Percentiles rank a stretch among this genome's conserved stretches.
phyloP scores from a whole-genome alignment of 176 grass and related monocot genomes.

The Oryza coarctata region DNA sequence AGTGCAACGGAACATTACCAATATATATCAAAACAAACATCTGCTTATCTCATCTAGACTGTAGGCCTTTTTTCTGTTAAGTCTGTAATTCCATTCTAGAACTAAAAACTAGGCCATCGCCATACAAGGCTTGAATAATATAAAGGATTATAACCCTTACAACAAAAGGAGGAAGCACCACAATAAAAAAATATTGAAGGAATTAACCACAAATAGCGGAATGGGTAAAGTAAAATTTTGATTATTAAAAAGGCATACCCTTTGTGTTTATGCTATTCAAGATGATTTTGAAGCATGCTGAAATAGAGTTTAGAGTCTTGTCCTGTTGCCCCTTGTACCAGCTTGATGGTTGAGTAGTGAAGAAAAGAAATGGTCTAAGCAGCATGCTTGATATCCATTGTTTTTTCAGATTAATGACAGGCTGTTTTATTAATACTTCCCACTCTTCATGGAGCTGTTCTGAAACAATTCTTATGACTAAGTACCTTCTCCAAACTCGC shows the following conservation, averaged over 20 bases:
- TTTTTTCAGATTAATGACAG: conserved; percentile 47
- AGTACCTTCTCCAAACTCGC: conserved; percentile 81
- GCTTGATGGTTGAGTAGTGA: conserved; percentile 57
- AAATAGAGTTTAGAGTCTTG: conserved; percentile 50
- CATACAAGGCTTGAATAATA: conserved; percentile 5
- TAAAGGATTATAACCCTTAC: neutral
- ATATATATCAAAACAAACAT: conserved; percentile 18
- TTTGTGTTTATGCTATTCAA: conserved; percentile 75
- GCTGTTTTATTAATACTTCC: conserved; percentile 54
- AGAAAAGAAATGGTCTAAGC: conserved; percentile 91
- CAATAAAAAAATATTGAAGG: neutral
- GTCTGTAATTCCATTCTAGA: neutral
- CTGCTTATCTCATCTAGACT: neutral
- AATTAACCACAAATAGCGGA: conserved; percentile 16
- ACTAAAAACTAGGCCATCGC: neutral
- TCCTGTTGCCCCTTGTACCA: conserved; percentile 45
- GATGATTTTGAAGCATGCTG: conserved; percentile 77
- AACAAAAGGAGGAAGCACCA: neutral
- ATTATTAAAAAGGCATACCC: conserved; percentile 45
- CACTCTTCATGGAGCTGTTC: conserved; percentile 70
- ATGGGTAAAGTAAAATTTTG: conserved; percentile 5
- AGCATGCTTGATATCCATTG: conserved; percentile 77
- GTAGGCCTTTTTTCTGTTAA: conserved; percentile 21
- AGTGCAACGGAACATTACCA: neutral
- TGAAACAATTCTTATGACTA: conserved; percentile 52